These are phyloP conservation scores for Neurospora intermedia DNA, from an alignment of 495 filamentous ascomycete species.

Conservation along the genomic window DNA sequence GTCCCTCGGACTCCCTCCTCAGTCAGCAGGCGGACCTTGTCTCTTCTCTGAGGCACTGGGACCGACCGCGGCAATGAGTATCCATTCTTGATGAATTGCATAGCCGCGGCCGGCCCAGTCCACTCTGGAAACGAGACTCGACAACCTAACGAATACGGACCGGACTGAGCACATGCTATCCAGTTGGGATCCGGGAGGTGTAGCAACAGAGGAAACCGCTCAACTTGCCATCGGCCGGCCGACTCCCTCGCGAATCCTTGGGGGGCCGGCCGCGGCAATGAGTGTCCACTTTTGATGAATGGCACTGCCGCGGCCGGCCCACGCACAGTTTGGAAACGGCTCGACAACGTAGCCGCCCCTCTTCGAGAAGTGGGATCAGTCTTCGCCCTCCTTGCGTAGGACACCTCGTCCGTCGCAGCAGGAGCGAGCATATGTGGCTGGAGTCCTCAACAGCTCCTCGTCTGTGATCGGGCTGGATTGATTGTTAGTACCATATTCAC, in stretches of 20 bases:
- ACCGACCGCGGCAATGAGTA: not conserved
- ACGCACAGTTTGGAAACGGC: not conserved
- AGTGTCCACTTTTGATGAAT: not conserved
- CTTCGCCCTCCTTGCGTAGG: too few relatives aligned
- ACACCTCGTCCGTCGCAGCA: too few relatives aligned
- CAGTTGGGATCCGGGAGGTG: too few relatives aligned
- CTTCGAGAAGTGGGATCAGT: too few relatives aligned
- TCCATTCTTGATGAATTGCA: not conserved
- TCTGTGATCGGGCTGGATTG: not conserved
- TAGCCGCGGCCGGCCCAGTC: not conserved
- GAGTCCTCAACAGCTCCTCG: not conserved
- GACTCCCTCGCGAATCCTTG: too few relatives aligned
- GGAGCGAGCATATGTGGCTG: too few relatives aligned
- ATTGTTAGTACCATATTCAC: not conserved
- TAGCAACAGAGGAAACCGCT: too few relatives aligned
- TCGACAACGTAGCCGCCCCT: not conserved
- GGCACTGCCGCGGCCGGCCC: not conserved
- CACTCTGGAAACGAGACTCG: not conserved
- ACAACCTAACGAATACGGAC: not conserved
- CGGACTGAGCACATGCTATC: too few relatives aligned
- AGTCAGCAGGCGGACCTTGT: slow-evolving; percentile 8
- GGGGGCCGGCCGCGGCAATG: not conserved
- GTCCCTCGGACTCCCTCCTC: not conserved
- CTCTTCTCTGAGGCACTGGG: not conserved
- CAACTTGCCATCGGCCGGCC: too few relatives aligned